These are phyloP conservation scores for Phlegmacium glaucopus DNA, from an alignment of 768 basidiomycete genomes.

Conservation along the genomic window DNA sequence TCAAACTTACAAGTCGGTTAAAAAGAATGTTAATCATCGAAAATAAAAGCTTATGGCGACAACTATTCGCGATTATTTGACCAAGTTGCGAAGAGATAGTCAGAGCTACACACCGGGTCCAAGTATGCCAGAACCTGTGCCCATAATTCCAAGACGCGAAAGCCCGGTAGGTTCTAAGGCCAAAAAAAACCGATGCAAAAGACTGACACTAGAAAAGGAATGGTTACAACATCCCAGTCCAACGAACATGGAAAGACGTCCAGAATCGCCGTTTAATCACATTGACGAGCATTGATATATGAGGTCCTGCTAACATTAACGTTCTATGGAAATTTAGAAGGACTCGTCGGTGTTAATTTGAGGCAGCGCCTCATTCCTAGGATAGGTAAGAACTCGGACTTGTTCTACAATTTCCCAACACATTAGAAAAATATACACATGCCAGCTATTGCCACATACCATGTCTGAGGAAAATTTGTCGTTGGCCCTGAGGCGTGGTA, in stretches of 20 bases:
- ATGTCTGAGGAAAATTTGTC: slow-evolving; percentile 80
- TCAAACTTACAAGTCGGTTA: neutral
- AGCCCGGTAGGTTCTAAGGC: slow-evolving; percentile 10
- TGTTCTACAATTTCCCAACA: slow-evolving; percentile 35
- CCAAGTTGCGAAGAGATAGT: slow-evolving; percentile 47
- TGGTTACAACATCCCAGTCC: slow-evolving; percentile 28
- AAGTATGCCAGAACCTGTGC: slow-evolving; percentile 29
- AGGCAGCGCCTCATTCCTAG: slow-evolving; percentile 10
- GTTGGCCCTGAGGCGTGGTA: slow-evolving; percentile 64
- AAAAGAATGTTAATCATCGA: neutral
- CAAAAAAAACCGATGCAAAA: neutral
- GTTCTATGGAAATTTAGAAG: too few species aligned
- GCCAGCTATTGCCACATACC: slow-evolving; percentile 39
- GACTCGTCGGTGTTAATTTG: too few species aligned
- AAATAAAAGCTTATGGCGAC: slow-evolving; percentile 53
- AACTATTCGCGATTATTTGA: slow-evolving; percentile 67
- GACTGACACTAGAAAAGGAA: slow-evolving; percentile 22
- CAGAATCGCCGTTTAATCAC: slow-evolving; percentile 36
- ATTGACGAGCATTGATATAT: slow-evolving; percentile 10
- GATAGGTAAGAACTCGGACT: slow-evolving; percentile 44
- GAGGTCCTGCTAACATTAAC: too few species aligned
- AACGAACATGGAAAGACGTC: slow-evolving; percentile 27
- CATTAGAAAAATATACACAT: neutral
- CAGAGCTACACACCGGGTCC: slow-evolving; percentile 29
- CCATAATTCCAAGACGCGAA: slow-evolving; percentile 14